Base-by-base conservation (phyloP, 2,329 filamentous ascomycete genomes). In the Eutypella sp. region DNA sequence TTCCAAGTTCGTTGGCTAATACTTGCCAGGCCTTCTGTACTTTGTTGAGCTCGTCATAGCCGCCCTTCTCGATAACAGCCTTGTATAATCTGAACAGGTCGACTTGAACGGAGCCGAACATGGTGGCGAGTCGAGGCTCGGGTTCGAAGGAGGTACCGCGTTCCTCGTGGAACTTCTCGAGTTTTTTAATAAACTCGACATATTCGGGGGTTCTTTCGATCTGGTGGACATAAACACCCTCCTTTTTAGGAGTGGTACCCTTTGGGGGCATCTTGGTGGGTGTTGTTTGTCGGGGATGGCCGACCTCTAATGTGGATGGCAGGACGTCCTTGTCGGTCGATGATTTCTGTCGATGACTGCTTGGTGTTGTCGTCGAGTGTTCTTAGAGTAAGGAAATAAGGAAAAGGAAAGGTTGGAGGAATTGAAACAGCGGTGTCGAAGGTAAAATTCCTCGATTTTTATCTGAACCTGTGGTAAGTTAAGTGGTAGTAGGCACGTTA, bases 21-120 rank as follows among this genome's bases (percentile, higher is more conserved):
- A 82, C 82, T 52, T 89, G 81, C 90, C 90, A 96, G 42, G 87
- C 86, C 53, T 95, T 78, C 71, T 92, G 93, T 64, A 92, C 82
- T 68, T 81, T 84, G 50, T 80, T 90, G 63, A 92, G 81, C 62
- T 85, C 84, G 67, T 95, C 90, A 64, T 96, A 96, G 47, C 90
- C 90, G 44, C 90, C 90, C 57, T 84, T 82, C 19, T 79, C 78
- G 44, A 87, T 77, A 16, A 95, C 86, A 55, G 83, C 78, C 51
- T 86, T 85, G 73, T 89, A 95, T 24, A 95, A 78, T 59, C 86
- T 85, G 61, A 84, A 73, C 23, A 95, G 74, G 60, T 95, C 87
- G 50, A 95, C 78, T 53, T 85, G 82, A 49, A 83, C 83, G 55
- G 79, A 78, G 49, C 87, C 89, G 57, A 95, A 82, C 68, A 88